Evolutionary conservation across 352 stramenopile genomes (phyloP), one percentile per base, ranked within the genome.

Genomic region (Phytopythium chamaehyphon): DNA sequence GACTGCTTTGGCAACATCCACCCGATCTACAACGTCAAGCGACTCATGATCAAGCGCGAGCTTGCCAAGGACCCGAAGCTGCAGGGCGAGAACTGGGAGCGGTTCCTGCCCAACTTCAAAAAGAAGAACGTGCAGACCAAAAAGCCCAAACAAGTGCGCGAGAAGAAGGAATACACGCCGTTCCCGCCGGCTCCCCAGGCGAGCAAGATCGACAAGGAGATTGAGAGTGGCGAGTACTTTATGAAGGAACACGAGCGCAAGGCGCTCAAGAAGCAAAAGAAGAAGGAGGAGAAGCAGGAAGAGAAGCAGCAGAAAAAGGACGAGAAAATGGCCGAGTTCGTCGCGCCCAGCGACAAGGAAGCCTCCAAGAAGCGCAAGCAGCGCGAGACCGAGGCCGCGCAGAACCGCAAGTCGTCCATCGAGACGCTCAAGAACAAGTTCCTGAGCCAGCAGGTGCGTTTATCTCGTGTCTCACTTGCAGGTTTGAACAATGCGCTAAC

Each of bases 1-100:
- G 97, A 99, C 66, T 99, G 97, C 69, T 99, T 99, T 66, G 93
- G 97, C n/a, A 99, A 99, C 71, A 95, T 99, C 39, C 97, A 99
- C 65, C 97, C 97, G 28, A 98, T 99, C 51, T 99, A 99, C 85
- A 98, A 99, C 64, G 98, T 99, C 54, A 99, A 99, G 80, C 96
- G 95, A n/a, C 75, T 99, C 19, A 99, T 99, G 97, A 99, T 99
- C 71, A 98, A 98, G 74, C 90, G 95, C 35, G 97, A 99, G 73
- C 73, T 99, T n/a, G 93, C 90, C 15, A 99, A 99, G 68, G 97
- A 99, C 74, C 93, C 95, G 15, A 97, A 97, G 53, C 79, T 99
- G 10, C 72, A 89, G 59, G 82, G 93, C 42, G 96, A 99, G 69
- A 96, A 99, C 71, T 99, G 97, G 97, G 93, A 97, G 33, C 84